A percentile compares a stretch with the other conserved stretches of the same genome.
phyloP scores from a whole-genome alignment of 2,329 filamentous ascomycete species.

The Pseudogymnoascus sp. region DNA sequence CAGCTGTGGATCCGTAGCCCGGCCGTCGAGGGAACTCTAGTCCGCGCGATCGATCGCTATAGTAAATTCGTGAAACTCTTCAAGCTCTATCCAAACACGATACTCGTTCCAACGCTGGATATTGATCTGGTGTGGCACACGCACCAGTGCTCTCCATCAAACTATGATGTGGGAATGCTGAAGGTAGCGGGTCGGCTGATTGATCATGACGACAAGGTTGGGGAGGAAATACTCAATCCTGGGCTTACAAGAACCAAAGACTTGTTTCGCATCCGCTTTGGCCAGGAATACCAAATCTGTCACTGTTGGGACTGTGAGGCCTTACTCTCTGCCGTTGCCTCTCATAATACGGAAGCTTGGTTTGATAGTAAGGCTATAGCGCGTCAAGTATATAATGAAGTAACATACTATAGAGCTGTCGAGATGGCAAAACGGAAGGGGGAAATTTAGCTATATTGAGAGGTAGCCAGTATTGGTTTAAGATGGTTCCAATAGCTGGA shows the following conservation, averaged over 20 bases:
- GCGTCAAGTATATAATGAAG: not conserved
- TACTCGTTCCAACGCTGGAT: constrained; percentile 34
- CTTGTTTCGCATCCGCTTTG: constrained; percentile 28
- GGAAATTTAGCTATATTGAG: not conserved
- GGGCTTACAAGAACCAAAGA: constrained; percentile 26
- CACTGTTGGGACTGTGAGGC: constrained; percentile 33
- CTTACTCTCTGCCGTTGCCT: constrained; percentile 20
- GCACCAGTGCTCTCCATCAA: constrained; percentile 30
- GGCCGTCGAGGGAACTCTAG: constrained; percentile 28
- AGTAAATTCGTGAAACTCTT: constrained; percentile 31
- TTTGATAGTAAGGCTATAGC: not conserved
- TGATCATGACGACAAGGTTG: constrained; percentile 31
- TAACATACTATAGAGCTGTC: not conserved
- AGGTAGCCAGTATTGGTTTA: no score
- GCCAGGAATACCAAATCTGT: constrained; percentile 30
- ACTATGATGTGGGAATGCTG: constrained; percentile 21
- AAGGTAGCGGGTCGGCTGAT: constrained; percentile 19
- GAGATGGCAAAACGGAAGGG: not conserved
- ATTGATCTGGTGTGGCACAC: constrained; percentile 39
- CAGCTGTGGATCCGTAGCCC: constrained; percentile 35
- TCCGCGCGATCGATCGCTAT: constrained; percentile 32
- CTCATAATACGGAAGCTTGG: not conserved
- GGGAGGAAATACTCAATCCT: constrained; percentile 19
- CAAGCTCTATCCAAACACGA: constrained; percentile 21
- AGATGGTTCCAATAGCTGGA: no score